phyloP scores from a whole-genome alignment of 2,329 filamentous ascomycete species.

The Aureobasidium subglaciale region DNA sequence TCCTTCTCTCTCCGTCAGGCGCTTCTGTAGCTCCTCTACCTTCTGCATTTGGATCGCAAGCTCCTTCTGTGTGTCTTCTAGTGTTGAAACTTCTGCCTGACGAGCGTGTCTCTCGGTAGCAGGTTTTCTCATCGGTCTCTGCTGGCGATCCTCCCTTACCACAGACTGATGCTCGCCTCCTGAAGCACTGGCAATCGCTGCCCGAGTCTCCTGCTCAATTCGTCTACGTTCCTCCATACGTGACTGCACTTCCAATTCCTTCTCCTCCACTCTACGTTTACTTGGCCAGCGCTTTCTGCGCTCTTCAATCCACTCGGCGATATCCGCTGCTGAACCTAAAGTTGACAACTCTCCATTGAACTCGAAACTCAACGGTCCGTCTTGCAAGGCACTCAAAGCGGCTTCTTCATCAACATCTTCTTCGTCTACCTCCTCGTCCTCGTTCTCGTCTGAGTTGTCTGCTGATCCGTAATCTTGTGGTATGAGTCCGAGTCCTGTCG shows the following conservation, averaged over 20 bases:
- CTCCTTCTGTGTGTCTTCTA: constrained; percentile 19
- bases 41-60: constrained; percentile 17
- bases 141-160: background rate
- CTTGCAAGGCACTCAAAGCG: constrained; percentile 20
- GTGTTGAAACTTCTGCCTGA: background rate
- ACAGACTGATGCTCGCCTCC: constrained; percentile 5
- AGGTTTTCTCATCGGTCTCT: background rate
- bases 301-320: constrained; percentile 74
- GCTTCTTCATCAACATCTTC: constrained; percentile 67
- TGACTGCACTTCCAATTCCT: constrained; percentile 18
- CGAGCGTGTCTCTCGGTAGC: background rate
- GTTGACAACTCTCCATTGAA: constrained; percentile 50
- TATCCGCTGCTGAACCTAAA: constrained; percentile 55
- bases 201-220: constrained; percentile 23
- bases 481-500: constrained; percentile 64
- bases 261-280: constrained; percentile 59
- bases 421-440: constrained; percentile 49
- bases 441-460: constrained; percentile 21
- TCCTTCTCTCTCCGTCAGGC: constrained; percentile 17
- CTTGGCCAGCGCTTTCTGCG: constrained; percentile 77
- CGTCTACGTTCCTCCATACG: constrained; percentile 22
- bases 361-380: constrained; percentile 40
- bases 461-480: constrained; percentile 32
- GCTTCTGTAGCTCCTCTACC: constrained; percentile 30
- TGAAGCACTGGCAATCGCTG: constrained; percentile 9